These are phyloP conservation scores for Boletus rex-veris DNA, from an alignment of 768 basidiomycete species.

Conservation along the genomic window DNA sequence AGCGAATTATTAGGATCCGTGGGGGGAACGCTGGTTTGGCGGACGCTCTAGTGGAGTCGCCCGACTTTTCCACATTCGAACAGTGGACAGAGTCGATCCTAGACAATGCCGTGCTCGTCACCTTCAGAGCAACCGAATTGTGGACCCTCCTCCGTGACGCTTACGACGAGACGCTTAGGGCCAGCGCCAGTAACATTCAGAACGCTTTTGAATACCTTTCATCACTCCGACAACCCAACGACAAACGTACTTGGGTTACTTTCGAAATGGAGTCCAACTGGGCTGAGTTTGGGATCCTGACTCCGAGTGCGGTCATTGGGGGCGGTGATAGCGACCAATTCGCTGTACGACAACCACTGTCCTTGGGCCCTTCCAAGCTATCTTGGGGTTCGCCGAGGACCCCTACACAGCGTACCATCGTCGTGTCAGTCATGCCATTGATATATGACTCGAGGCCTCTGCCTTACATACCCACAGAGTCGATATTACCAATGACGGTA, in stretches of 20 bases:
- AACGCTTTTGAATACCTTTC: constrained; percentile 2
- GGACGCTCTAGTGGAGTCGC: background rate
- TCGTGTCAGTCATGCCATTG: background rate
- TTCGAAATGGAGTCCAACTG: background rate
- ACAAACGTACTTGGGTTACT: constrained; percentile 3
- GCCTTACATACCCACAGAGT: background rate
- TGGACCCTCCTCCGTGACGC: constrained; percentile 5
- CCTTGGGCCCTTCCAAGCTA: constrained; percentile 4
- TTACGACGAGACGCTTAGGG: background rate
- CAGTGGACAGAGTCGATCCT: constrained; percentile 1
- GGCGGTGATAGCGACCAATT: constrained; percentile 1
- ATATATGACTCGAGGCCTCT: background rate
- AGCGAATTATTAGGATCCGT: constrained; percentile 4
- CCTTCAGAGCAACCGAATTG: background rate
- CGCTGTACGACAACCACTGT: background rate
- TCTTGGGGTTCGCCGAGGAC: background rate
- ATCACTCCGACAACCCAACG: background rate
- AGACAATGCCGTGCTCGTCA: background rate
- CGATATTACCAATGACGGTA: constrained; percentile 1
- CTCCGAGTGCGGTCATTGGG: constrained; percentile 1
- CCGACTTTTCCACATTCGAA: background rate
- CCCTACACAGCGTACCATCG: background rate
- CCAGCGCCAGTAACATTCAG: constrained; percentile 3
- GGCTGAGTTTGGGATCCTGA: constrained; percentile 5
- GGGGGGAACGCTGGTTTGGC: constrained; percentile 1